Conservation (phyloP, 2,329 filamentous ascomycete genomes). For the Onygena corvina region DNA sequence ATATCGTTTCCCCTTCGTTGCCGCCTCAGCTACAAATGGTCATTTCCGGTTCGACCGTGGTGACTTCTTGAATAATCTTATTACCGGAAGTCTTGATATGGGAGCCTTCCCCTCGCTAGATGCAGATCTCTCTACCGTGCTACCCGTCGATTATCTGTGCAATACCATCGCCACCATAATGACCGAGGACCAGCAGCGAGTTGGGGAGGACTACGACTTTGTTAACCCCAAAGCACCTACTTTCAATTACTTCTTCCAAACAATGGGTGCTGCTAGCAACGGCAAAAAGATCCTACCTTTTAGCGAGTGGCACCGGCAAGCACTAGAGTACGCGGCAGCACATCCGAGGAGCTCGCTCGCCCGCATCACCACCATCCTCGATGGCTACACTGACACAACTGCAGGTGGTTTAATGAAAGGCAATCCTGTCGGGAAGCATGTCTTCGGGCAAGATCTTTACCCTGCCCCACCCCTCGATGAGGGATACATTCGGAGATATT, state of each 20-base stretch:
- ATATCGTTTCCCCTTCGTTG: conserved; percentile 4
- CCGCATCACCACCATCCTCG: conserved; percentile 1
- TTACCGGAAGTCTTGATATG: conserved; percentile 2
- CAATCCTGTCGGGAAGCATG: not conserved
- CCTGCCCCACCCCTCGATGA: not conserved
- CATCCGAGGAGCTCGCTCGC: not conserved
- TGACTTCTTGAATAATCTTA: conserved; percentile 8
- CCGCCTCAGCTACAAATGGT: not conserved
- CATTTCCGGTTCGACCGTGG: conserved; percentile 4
- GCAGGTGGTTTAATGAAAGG: conserved; percentile 1
- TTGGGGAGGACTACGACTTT: conserved; percentile 5
- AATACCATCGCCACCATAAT: conserved; percentile 3
- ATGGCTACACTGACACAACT: conserved; percentile 3
- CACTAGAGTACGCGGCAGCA: not conserved
- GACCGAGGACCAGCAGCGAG: conserved; percentile 1
- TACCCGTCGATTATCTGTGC: conserved; percentile 3
- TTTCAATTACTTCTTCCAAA: not conserved
- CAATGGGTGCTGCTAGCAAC: not conserved
- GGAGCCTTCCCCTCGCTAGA: not conserved
- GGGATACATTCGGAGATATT: not conserved
- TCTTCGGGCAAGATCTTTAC: not conserved
- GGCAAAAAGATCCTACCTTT: not conserved
- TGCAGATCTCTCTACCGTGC: not conserved
- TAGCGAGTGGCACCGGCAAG: not conserved
- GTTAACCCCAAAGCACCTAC: not conserved